A percentile compares a stretch with the other conserved stretches of the same genome.
These are phyloP conservation scores for Erythrobasidium hasegawianum DNA, from an alignment of 1,284 basidiomycete genomes.

Conservation along the genomic window DNA sequence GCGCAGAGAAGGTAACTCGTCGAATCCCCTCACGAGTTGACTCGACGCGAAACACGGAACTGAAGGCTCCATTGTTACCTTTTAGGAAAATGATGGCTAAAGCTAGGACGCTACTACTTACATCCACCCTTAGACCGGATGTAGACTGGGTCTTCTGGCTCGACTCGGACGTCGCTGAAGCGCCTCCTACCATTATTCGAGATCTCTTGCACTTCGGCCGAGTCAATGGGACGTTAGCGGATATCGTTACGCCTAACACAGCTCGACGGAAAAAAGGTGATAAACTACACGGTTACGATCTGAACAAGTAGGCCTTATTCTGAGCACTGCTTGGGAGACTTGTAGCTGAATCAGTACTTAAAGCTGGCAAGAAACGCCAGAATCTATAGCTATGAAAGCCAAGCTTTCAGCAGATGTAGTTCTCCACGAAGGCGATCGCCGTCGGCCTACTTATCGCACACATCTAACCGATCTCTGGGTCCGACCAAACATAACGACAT, in stretches of 20 bases:
- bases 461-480: constrained; percentile 32
- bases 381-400: constrained; percentile 12
- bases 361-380: constrained; percentile 38
- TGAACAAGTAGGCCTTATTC: constrained; percentile 36
- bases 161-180: constrained; percentile 27
- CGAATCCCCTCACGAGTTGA: no score
- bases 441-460: constrained; percentile 20
- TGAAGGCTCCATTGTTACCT: no score
- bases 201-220: constrained; percentile 28
- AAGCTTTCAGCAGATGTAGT: constrained; percentile 16
- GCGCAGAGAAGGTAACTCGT: constrained; percentile 7
- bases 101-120: constrained; percentile 33
- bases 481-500: constrained; percentile 19
- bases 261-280: constrained; percentile 3
- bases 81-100: constrained; percentile 34
- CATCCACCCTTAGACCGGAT: constrained; percentile 26
- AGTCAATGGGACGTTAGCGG: constrained; percentile 9
- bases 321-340: no score
- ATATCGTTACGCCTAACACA: constrained; percentile 36
- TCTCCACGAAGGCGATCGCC: constrained; percentile 25
- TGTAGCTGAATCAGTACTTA: no score
- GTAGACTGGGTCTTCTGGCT: constrained; percentile 37
- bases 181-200: constrained; percentile 24
- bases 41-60: no score
- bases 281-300: constrained; percentile 21